phyloP scores from a whole-genome alignment of 2,329 filamentous ascomycete genomes.

The Phialophora tarda region DNA sequence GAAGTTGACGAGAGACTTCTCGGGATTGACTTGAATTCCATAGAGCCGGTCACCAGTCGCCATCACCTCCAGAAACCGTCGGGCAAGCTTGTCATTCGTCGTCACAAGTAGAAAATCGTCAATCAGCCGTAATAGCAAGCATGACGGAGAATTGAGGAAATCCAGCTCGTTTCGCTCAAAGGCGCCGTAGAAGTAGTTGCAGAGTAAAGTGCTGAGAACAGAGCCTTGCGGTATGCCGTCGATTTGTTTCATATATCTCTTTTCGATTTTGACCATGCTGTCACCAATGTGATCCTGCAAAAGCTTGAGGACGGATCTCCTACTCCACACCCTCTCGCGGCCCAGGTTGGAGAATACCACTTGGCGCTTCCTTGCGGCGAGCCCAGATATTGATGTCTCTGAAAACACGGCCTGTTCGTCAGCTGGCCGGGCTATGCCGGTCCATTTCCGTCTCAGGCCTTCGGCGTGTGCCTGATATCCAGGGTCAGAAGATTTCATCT shows the following conservation, averaged over 20 bases:
- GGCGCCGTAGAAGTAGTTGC: conserved; percentile 95
- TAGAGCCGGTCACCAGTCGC: conserved; percentile 77
- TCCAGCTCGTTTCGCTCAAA: conserved; percentile 72
- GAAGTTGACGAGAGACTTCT: conserved; percentile 88
- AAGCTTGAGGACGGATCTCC: conserved; percentile 68
- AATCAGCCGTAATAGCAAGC: conserved; percentile 78
- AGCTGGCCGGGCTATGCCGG: conserved; percentile 34
- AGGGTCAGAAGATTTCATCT: conserved; percentile 47
- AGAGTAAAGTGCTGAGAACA: conserved; percentile 81
- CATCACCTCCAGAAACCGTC: conserved; percentile 78
- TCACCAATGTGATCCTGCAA: conserved; percentile 78
- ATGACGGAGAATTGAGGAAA: conserved; percentile 65
- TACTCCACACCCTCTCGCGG: conserved; percentile 62
- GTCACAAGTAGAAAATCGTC: conserved; percentile 95
- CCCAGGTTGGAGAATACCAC: conserved; percentile 79
- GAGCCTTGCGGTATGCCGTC: conserved; percentile 92
- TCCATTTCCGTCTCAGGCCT: conserved; percentile 33
- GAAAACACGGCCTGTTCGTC: conserved; percentile 25
- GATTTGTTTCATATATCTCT: conserved; percentile 85
- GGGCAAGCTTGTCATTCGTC: conserved; percentile 68
- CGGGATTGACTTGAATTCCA: conserved; percentile 75
- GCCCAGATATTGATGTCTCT: conserved; percentile 31
- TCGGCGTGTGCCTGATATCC: neutral
- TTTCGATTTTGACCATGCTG: conserved; percentile 87
- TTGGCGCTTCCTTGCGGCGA: conserved; percentile 55